phyloP scores from a whole-genome alignment of 305 asterid genomes.

The Stenogyne calaminthoides region DNA sequence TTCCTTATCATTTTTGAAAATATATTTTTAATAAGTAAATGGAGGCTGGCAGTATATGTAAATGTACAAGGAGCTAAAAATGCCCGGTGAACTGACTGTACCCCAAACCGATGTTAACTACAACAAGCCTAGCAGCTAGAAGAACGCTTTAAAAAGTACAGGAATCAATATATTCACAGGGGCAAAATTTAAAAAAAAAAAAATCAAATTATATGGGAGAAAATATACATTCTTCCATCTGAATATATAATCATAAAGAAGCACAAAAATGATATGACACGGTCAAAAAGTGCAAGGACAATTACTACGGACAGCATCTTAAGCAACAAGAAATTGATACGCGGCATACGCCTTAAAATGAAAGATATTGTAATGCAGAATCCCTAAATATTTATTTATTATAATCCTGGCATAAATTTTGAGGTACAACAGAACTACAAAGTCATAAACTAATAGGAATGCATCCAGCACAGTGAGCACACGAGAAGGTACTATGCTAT shows the following conservation, averaged over 20 bases:
- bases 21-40: not conserved
- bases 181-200: not conserved
- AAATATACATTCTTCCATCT: not conserved
- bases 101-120: not conserved
- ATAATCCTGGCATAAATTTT: not conserved
- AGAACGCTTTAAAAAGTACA: not conserved
- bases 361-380: not conserved
- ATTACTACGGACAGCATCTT: not conserved
- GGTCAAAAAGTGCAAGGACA: constrained; percentile 10
- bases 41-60: not conserved
- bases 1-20: not conserved
- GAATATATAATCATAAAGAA: not conserved
- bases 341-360: not conserved
- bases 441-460: constrained; percentile 1
- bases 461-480: not conserved
- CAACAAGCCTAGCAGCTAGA: not conserved
- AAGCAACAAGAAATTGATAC: not conserved
- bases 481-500: not conserved
- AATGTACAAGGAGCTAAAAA: not conserved
- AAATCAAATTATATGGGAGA: not conserved
- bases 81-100: not conserved
- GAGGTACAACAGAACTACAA: not conserved
- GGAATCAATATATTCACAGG: not conserved
- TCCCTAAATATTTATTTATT: constrained; percentile 11
- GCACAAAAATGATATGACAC: constrained; percentile 6